phyloP scores from a whole-genome alignment of 2,329 filamentous ascomycete species.

The Colletotrichum godetiae region DNA sequence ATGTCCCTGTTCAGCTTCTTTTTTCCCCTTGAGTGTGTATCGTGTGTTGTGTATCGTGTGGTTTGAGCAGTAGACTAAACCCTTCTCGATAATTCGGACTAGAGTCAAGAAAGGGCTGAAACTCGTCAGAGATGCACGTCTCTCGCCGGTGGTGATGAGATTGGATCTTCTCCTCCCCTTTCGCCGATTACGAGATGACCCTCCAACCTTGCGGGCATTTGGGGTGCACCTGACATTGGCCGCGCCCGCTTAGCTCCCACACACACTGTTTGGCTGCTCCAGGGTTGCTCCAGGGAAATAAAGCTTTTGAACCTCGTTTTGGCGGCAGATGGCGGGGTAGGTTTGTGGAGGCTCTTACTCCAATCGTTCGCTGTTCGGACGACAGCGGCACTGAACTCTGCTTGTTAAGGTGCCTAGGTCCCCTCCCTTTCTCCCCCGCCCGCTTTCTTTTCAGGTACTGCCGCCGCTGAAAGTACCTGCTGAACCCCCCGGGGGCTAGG shows the following conservation, averaged over 20 bases:
- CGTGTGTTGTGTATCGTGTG: neutral
- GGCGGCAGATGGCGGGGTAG: conserved; percentile 27
- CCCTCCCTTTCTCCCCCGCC: neutral
- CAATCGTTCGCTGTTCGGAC: conserved; percentile 32
- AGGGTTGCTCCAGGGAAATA: conserved; percentile 12
- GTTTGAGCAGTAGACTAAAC: neutral
- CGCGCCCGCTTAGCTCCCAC: neutral
- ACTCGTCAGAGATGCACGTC: conserved; percentile 6
- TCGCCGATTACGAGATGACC: conserved; percentile 8
- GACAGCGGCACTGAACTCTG: conserved; percentile 20
- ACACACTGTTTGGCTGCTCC: neutral
- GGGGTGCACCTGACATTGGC: neutral
- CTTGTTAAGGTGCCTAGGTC: neutral
- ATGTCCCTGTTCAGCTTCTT: neutral
- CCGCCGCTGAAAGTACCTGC: neutral
- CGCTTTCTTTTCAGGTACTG: neutral
- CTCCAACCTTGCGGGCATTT: neutral
- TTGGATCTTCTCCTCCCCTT: neutral
- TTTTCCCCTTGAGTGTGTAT: neutral
- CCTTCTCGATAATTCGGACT: neutral
- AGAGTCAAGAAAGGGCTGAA: conserved; percentile 5
- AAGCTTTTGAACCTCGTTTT: neutral
- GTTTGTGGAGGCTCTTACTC: conserved; percentile 27
- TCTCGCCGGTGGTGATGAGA: conserved; percentile 3
- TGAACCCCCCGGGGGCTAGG: neutral